Evolutionary conservation across 1,284 basidiomycete species (phyloP).

Genomic region (Volvariella volvacea): DNA sequence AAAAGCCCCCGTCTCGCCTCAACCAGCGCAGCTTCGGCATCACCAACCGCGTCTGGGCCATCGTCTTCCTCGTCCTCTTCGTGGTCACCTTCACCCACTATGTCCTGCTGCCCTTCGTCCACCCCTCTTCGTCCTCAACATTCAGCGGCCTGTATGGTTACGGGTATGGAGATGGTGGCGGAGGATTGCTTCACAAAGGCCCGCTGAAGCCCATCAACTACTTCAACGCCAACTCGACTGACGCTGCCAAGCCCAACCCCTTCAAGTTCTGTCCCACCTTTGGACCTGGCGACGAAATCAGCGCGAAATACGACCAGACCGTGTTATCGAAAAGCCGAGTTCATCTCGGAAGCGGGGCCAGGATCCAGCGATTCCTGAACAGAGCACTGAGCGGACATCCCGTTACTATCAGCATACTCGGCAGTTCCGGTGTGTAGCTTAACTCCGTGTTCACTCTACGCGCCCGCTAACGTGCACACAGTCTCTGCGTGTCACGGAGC

Average conservation of each 20-base stretch:
- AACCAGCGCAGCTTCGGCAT: constrained; percentile 53
- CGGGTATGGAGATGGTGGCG: too few relatives aligned
- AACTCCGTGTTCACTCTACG: too few relatives aligned
- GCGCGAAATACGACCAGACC: constrained; percentile 72
- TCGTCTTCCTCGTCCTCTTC: constrained; percentile 51
- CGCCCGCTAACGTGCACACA: constrained; percentile 18
- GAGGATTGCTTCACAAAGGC: constrained; percentile 12
- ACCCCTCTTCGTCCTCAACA: constrained; percentile 10
- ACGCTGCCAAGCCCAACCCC: constrained; percentile 48
- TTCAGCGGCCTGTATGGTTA: too few relatives aligned
- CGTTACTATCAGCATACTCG: constrained; percentile 85
- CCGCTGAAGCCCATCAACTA: constrained; percentile 59
- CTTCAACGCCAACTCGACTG: constrained; percentile 48
- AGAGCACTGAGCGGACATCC: constrained; percentile 82
- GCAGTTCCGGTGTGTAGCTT: constrained; percentile 70
- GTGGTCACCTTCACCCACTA: constrained; percentile 61
- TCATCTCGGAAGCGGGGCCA: constrained; percentile 78
- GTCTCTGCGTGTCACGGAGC: constrained; percentile 92
- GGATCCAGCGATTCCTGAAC: constrained; percentile 78
- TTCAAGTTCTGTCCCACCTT: constrained; percentile 89
- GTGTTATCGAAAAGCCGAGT: constrained; percentile 71
- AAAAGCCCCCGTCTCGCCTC: constrained; percentile 44
- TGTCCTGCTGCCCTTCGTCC: constrained; percentile 29
- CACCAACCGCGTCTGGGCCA: constrained; percentile 66
- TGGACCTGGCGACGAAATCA: constrained; percentile 76